Conservation (phyloP, 805 yeast genomes). For the Kluyveromyces siamensis region DNA sequence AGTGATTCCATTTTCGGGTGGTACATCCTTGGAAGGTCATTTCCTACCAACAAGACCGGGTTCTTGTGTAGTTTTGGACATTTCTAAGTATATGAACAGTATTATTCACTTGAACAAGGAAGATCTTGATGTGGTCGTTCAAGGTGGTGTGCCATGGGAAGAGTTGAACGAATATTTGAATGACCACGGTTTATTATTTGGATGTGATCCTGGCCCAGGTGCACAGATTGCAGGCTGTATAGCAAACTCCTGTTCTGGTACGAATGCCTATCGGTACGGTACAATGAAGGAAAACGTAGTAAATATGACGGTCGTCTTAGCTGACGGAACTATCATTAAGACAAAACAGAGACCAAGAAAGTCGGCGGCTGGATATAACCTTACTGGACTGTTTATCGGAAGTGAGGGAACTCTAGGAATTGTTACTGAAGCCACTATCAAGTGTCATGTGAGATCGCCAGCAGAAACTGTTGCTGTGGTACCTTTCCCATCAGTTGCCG, state of each 20-base stretch:
- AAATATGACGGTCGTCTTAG: conserved; percentile 61
- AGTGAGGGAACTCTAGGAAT: conserved; percentile 76
- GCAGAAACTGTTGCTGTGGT: conserved; percentile 61
- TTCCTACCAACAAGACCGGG: conserved; percentile 62
- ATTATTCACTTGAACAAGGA: conserved; percentile 47
- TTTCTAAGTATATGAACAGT: conserved; percentile 46
- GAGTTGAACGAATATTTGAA: conserved; percentile 45
- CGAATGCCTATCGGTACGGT: conserved; percentile 71
- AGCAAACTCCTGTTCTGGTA: conserved; percentile 72
- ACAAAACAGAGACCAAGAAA: conserved; percentile 70
- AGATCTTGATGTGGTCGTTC: conserved; percentile 66
- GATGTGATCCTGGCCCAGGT: conserved; percentile 76
- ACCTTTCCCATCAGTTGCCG: conserved; percentile 54
- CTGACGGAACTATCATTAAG: conserved; percentile 72
- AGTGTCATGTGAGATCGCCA: conserved; percentile 55
- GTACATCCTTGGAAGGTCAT: conserved; percentile 78
- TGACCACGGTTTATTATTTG: conserved; percentile 50
- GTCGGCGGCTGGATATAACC: conserved; percentile 70
- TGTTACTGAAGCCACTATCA: conserved; percentile 68
- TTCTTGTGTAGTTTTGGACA: conserved; percentile 52
- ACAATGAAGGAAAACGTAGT: conserved; percentile 71
- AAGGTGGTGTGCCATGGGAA: conserved; percentile 78
- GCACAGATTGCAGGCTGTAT: conserved; percentile 76
- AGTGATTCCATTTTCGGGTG: conserved; percentile 71
- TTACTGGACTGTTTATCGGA: conserved; percentile 68